Base-by-base conservation (phyloP, 768 basidiomycete species). In the Pleurotus cornucopiae region DNA sequence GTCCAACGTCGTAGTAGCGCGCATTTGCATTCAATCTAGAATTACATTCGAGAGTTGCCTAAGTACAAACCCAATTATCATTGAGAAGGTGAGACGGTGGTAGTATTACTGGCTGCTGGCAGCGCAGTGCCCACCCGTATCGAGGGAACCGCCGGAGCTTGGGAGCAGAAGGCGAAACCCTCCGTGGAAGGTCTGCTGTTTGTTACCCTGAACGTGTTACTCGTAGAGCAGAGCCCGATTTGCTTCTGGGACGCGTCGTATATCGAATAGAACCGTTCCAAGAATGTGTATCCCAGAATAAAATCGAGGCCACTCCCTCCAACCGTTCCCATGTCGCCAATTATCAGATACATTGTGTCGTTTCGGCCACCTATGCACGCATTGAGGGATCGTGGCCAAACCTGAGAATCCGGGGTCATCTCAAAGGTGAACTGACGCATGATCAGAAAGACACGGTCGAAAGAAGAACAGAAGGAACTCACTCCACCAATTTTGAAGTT, bases 401-500 rank as follows among this genome's bases (percentile, higher is more conserved):
- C 66, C 61, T 72, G 71, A 6, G 67, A 70, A 57, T 81, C 75
- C 34, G 76, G 71, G 0, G 72, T 78, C 46, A 80, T 61, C 38
- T 66, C 60, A 56, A 72, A 79, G 14, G 71, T 62, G 41, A 39
- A 56, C 68, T 70, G 18, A 21, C 6, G 3, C 20, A 21, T 44
- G 41, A 14, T 44, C 14, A 44, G 41, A 16, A 44, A 44, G 11
- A 14, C 23, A 9, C 20, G 41, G 1, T 5, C 18, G 9, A 43
- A 43, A n/a, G n/a, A 21, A 4, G n/a, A 16, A 6, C 45, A 26
- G 41, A 18, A 25, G 37, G 37, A 4, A 69, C 78, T 62, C 59
- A 81, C 81, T 40, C 75, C 73, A 48, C 73, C 75, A 56, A 82
- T 73, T 54, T 68, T 71, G 69, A 89, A 86, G 70, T 77, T 71